Evolutionary conservation across 192 early-diverging fungal genomes (phyloP).

Genomic region (Funneliformis geosporum): DNA sequence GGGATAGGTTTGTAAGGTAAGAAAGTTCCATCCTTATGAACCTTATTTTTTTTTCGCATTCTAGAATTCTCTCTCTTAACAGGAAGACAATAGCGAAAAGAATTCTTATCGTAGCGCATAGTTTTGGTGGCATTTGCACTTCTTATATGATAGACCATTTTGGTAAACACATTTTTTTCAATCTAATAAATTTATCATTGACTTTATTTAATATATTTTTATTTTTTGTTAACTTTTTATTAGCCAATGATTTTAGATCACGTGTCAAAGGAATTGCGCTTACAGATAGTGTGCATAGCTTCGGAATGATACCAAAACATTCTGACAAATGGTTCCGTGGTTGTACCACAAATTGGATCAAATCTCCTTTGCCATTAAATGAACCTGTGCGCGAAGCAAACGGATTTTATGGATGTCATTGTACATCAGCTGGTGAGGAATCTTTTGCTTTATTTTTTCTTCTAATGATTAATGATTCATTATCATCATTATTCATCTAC

Average conservation of each 20-base stretch:
- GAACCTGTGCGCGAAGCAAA: neutral
- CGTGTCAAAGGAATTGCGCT: conserved; percentile 19
- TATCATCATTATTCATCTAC: neutral
- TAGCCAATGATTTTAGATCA: conserved; percentile 22
- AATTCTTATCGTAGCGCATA: conserved; percentile 21
- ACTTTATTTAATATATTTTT: no score
- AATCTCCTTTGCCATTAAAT: conserved; percentile 21
- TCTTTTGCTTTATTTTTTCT: neutral
- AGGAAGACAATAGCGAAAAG: neutral
- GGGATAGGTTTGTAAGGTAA: conserved; percentile 37
- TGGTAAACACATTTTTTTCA: neutral
- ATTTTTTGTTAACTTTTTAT: no score
- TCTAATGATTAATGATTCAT: neutral
- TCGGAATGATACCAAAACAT: neutral
- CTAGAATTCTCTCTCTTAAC: neutral
- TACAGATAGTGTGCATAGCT: conserved; percentile 24
- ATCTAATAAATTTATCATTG: no score
- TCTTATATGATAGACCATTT: neutral
- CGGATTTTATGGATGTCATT: conserved; percentile 30
- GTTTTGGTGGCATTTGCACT: conserved; percentile 26
- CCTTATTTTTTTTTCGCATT: neutral
- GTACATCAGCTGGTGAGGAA: conserved; percentile 34
- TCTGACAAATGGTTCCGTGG: conserved; percentile 11
- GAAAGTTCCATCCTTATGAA: neutral
- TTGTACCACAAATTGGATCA: conserved; percentile 30